Percentiles rank a stretch among this genome's conserved stretches.
These are phyloP conservation scores for Gossypium schwendimanii DNA, from an alignment of 441 rosid genomes.

Conservation along the genomic window DNA sequence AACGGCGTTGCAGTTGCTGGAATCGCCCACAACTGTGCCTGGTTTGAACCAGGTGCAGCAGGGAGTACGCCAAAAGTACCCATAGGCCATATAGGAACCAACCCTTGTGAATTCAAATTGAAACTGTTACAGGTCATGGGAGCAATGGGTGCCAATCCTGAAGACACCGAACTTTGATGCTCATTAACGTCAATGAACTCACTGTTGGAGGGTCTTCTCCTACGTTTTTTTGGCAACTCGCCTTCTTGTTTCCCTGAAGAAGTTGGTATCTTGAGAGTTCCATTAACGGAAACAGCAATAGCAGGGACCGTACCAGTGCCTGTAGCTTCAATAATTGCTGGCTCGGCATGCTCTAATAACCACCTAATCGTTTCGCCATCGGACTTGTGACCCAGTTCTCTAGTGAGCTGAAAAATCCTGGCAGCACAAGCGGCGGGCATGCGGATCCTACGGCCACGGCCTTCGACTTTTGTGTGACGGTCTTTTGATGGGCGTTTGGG, in stretches of 20 bases:
- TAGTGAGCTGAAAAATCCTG: slow-evolving; percentile 7
- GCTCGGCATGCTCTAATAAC: not conserved
- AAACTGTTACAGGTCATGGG: slow-evolving; percentile 16
- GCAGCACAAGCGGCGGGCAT: not conserved
- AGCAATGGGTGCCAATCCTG: slow-evolving; percentile 62
- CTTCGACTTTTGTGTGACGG: slow-evolving; percentile 74
- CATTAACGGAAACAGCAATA: slow-evolving; percentile 65
- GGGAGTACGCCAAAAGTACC: slow-evolving; percentile 22
- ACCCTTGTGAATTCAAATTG: slow-evolving; percentile 24
- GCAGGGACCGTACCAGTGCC: slow-evolving; percentile 77
- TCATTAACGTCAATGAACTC: slow-evolving; percentile 43
- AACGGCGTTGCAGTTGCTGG: slow-evolving; percentile 37
- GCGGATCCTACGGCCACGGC: slow-evolving; percentile 26
- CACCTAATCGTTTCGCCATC: not conserved
- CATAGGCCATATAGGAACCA: slow-evolving; percentile 55
- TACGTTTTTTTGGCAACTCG: slow-evolving; percentile 27
- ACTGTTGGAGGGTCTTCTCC: slow-evolving; percentile 42
- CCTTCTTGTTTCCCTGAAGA: slow-evolving; percentile 29
- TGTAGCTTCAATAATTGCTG: slow-evolving; percentile 32
- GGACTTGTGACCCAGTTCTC: slow-evolving; percentile 4
- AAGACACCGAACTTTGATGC: slow-evolving; percentile 30
- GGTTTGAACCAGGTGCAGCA: slow-evolving; percentile 32
- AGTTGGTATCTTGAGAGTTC: slow-evolving; percentile 53
- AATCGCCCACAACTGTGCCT: slow-evolving; percentile 42
- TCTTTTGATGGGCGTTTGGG: slow-evolving; percentile 42